Evolutionary conservation across 2,329 filamentous ascomycete species (phyloP), one percentile per base, ranked within the genome.

Genomic region (Decorospora gaudefroyi): DNA sequence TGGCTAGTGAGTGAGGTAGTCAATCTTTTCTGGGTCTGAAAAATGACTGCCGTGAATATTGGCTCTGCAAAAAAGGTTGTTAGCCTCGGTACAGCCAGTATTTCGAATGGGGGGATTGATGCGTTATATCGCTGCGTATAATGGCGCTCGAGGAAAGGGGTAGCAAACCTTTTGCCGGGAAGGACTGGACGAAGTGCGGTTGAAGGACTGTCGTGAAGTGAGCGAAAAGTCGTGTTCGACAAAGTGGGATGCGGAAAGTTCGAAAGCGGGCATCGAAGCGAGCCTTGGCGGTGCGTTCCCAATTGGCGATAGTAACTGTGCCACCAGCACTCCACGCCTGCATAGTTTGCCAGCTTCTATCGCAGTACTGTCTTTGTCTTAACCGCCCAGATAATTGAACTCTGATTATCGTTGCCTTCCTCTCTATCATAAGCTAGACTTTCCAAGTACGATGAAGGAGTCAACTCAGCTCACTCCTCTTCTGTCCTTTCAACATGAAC

Each of bases 1-100:
- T 84, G 81, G 81, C 82, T 81, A 83, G 77, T 81, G 76, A 76
- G 79, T 77, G 81, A 84, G 81, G 81, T 85, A 72, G 81, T 85
- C 82, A 73, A 77, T 82, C 80, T 78, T 74, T 76, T 72, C 73
- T 72, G 69, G 72, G 67, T 54, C 51, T 51, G 51, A 44, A 53
- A 38, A 46, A 50, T 53, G 58, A 52, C 49, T 57, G 60, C 55
- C 51, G 61, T 57, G 48, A 59, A 60, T 53, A 55, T 63, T 57
- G 55, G 47, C 46, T 53, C 47, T 46, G 36, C n/a, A n/a, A n/a
- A n/a, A 61, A 66, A 59, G 61, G 61, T 64, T 57, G 54, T 48
- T 19, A 44, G 35, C n/a, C n/a, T n/a, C n/a, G n/a, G n/a, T n/a
- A n/a, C n/a, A 40, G 22, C 23, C 41, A 44, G 29, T 19, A 31